phyloP scores from a whole-genome alignment of 306 rosid genomes.

The Vigna trinervia region DNA sequence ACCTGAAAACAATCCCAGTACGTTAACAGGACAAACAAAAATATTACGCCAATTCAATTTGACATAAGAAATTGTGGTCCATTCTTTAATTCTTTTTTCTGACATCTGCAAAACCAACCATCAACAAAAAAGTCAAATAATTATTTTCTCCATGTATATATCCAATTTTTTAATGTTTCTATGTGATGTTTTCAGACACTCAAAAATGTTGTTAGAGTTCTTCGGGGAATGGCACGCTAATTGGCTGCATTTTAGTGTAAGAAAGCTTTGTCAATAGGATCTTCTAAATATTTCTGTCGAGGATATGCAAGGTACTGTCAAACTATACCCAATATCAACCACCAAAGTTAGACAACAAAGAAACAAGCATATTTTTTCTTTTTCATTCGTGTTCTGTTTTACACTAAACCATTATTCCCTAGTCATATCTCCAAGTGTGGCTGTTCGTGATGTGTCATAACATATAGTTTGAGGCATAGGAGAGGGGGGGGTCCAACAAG shows the following conservation, averaged over 20 bases:
- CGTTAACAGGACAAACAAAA: conserved; percentile 42
- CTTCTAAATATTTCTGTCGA: conserved; percentile 70
- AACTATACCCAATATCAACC: conserved; percentile 52
- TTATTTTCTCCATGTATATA: not conserved
- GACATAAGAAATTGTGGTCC: not conserved
- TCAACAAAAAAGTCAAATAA: not conserved
- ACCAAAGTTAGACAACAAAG: conserved; percentile 60
- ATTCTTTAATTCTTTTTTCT: not conserved
- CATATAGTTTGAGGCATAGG: not conserved
- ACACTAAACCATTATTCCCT: not conserved
- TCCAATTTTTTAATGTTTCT: not conserved
- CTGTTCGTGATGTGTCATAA: not conserved
- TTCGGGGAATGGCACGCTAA: conserved; percentile 46
- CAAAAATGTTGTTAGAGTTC: conserved; percentile 52
- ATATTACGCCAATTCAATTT: conserved; percentile 37
- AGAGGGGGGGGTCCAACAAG: not conserved
- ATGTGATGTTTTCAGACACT: not conserved
- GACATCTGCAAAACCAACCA: not conserved
- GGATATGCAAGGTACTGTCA: conserved; percentile 63
- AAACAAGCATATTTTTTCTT: conserved; percentile 53
- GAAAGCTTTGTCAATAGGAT: conserved; percentile 52
- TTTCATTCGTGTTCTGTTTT: not conserved
- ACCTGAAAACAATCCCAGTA: conserved; percentile 65
- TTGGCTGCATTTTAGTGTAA: conserved; percentile 56
- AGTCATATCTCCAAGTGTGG: not conserved